Conservation (phyloP, 495 filamentous ascomycete genomes). For the Pyrenopolyporus hunteri region DNA sequence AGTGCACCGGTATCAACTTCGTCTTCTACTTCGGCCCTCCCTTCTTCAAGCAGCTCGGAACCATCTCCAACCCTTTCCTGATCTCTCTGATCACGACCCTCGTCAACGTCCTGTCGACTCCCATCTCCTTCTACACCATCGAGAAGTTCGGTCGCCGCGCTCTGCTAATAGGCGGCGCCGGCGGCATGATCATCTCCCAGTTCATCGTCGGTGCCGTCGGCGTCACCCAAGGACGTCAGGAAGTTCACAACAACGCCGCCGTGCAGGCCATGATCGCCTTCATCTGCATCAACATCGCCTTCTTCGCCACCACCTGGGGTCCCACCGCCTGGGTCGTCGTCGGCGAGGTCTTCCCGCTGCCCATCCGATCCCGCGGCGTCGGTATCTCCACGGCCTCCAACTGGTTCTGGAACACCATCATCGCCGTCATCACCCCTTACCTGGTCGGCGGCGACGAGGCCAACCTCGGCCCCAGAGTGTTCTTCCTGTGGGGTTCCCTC, state of each 20-base stretch:
- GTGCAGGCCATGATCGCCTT: slow-evolving; percentile 66
- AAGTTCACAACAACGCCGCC: slow-evolving; percentile 46
- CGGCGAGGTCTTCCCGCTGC: slow-evolving; percentile 78
- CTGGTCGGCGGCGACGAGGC: slow-evolving; percentile 61
- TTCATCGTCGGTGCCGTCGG: slow-evolving; percentile 74
- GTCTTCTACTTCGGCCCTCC: slow-evolving; percentile 89
- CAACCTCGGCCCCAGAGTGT: slow-evolving; percentile 67
- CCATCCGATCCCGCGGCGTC: slow-evolving; percentile 75
- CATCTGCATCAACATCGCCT: slow-evolving; percentile 76
- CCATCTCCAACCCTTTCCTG: slow-evolving; percentile 77
- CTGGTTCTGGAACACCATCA: slow-evolving; percentile 75
- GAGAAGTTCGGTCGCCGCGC: slow-evolving; percentile 82
- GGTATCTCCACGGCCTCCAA: slow-evolving; percentile 76
- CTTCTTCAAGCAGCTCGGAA: slow-evolving; percentile 75
- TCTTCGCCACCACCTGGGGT: slow-evolving; percentile 75
- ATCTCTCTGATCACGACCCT: slow-evolving; percentile 81
- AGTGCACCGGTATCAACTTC: slow-evolving; percentile 82
- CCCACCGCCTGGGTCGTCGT: slow-evolving; percentile 77
- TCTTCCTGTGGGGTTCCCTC: slow-evolving; percentile 71
- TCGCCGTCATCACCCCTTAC: slow-evolving; percentile 70
- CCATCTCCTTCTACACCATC: slow-evolving; percentile 80
- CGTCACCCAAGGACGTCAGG: slow-evolving; percentile 54
- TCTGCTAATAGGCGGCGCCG: slow-evolving; percentile 78
- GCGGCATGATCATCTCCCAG: slow-evolving; percentile 83
- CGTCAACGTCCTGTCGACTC: slow-evolving; percentile 84